phyloP scores from a whole-genome alignment of 106 monocot species.

The Hemerocallis citrina region DNA sequence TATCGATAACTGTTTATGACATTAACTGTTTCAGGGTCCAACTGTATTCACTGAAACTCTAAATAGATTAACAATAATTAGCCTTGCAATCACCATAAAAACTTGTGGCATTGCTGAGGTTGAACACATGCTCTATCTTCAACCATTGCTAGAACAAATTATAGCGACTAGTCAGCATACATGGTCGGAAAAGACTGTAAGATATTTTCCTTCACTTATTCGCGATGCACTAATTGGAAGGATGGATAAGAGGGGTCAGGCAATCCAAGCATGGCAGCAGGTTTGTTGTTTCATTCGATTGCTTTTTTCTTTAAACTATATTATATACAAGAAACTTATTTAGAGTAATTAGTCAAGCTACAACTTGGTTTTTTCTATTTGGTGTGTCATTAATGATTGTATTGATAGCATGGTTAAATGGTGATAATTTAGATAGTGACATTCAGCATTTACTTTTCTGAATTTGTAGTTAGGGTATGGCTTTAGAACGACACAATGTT shows the following conservation, averaged over 20 bases:
- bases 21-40: constrained; percentile 57
- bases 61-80: constrained; percentile 86
- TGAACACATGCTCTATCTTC: constrained; percentile 81
- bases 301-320: too few relatives aligned
- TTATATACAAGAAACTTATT: too few relatives aligned
- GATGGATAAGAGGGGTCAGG: constrained; percentile 72
- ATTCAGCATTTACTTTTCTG: too few relatives aligned
- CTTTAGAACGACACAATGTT: too few relatives aligned
- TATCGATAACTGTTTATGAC: too few relatives aligned
- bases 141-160: constrained; percentile 81
- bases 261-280: constrained; percentile 98
- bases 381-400: too few relatives aligned
- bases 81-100: constrained; percentile 93
- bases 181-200: constrained; percentile 94
- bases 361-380: not conserved
- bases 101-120: constrained; percentile 96
- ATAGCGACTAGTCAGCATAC: constrained; percentile 93
- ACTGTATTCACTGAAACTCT: constrained; percentile 96
- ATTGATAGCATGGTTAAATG: not conserved
- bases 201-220: constrained; percentile 83
- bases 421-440: too few relatives aligned
- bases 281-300: constrained; percentile 30
- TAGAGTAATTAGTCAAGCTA: not conserved
- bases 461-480: too few relatives aligned
- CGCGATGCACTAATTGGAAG: constrained; percentile 59